Evolutionary conservation across 2,329 filamentous ascomycete species (phyloP), one percentile per base, ranked within the genome.

Genomic region (Xylaria sp.): DNA sequence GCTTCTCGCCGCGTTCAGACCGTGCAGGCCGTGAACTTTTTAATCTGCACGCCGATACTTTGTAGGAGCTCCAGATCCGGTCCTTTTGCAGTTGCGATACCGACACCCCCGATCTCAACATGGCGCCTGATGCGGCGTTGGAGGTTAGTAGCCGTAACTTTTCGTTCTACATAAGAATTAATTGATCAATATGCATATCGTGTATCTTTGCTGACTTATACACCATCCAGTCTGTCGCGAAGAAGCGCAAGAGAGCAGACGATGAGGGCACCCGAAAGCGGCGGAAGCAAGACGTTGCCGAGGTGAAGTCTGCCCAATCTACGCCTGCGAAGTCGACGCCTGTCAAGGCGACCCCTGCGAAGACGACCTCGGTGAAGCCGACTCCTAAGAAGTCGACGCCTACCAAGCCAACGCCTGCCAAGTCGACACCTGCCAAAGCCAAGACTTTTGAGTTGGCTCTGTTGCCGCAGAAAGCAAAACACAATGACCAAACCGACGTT

Each of bases 241-340:
- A 76, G 65, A 81, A 81, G 70, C 74, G 79, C 50, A 81, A 81
- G 71, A 70, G 77, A 65, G 78, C 71, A 44, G 73, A 72, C 59
- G 79, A 80, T 56, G 69, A 72, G 58, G 74, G 75, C 53, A 71
- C 71, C 54, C 74, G 73, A 57, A 72, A 78, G 53, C 78, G 79
- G 69, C 71, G 75, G 63, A 77, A 73, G 61, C 74, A 73, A 64
- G 65, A 70, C 9, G 57, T 30, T 30, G 23, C 62, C 8, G 68
- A 66, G 56, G 44, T 60, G 48, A 59, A 55, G 11, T 52, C 52
- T 54, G 44, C 61, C 48, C 59, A 55, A 13, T 52, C 54, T 54
- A 11, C 37, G 13, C 59, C 65, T 56, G 65, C 52, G 16, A 34
- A 56, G n/a, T 52, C 63, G 18, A 23, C 56, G 1, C 47, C 58